These are phyloP conservation scores for Aspergillus aculeatus DNA, from an alignment of 2,329 filamentous ascomycete species.

Conservation along the genomic window DNA sequence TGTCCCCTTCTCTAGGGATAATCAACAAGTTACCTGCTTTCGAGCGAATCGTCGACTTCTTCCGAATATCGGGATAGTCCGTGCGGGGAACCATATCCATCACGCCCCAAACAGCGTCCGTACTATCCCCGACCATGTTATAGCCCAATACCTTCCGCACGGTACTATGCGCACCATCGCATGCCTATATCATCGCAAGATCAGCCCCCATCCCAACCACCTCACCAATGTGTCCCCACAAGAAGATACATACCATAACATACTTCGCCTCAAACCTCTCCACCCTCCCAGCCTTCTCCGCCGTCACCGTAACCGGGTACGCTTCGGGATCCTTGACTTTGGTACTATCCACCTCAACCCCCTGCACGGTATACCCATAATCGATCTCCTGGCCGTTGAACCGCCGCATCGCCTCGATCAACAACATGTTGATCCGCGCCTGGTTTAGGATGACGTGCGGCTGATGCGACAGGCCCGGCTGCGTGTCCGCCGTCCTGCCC, in stretches of 20 bases:
- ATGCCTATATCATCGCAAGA: conserved; percentile 36
- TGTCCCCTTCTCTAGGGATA: conserved; percentile 56
- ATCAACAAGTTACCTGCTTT: conserved; percentile 49
- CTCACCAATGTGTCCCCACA: no score
- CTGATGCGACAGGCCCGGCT: conserved; percentile 53
- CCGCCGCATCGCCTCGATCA: conserved; percentile 53
- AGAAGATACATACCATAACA: conserved; percentile 45
- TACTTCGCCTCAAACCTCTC: conserved; percentile 51
- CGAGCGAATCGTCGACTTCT: conserved; percentile 51
- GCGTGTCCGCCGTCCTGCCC: conserved; percentile 54
- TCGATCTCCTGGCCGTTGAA: conserved; percentile 49
- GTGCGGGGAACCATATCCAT: conserved; percentile 54
- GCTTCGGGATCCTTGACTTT: conserved; percentile 32
- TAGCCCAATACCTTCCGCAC: conserved; percentile 43
- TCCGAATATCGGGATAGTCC: conserved; percentile 52
- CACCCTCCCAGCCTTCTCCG: conserved; percentile 42
- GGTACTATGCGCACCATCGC: conserved; percentile 49
- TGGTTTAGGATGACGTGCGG: conserved; percentile 60
- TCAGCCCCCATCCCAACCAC: not conserved
- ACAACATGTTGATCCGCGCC: conserved; percentile 54
- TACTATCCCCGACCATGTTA: conserved; percentile 60
- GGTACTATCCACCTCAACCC: conserved; percentile 50
- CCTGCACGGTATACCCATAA: conserved; percentile 55
- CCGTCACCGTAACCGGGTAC: conserved; percentile 48
- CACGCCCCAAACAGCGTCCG: conserved; percentile 58